These are phyloP conservation scores for Phytophthora ohioensis DNA, from an alignment of 352 stramenopile species.

Conservation along the genomic window DNA sequence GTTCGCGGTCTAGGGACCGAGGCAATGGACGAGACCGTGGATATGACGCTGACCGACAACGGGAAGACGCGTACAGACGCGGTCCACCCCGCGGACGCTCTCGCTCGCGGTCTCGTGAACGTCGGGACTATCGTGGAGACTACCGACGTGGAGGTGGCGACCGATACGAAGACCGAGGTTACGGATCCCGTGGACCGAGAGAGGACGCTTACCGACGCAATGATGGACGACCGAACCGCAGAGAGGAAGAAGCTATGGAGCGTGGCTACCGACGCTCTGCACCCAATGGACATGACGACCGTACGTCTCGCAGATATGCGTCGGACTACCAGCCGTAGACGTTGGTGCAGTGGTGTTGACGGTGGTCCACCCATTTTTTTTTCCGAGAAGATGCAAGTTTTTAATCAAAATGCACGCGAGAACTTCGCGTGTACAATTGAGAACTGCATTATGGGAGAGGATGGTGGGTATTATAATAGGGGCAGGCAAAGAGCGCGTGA, in stretches of 20 bases:
- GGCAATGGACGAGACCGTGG: constrained; percentile 27
- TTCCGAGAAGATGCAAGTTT: constrained; percentile 16
- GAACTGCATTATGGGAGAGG: not conserved
- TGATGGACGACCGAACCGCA: constrained; percentile 29
- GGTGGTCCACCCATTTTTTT: constrained; percentile 6
- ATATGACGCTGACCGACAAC: constrained; percentile 23
- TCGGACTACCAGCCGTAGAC: constrained; percentile 56
- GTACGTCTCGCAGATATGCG: constrained; percentile 57
- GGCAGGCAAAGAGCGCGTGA: not conserved
- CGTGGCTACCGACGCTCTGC: constrained; percentile 51
- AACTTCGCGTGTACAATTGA: not conserved
- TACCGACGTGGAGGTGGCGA: constrained; percentile 33
- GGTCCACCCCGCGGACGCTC: constrained; percentile 26
- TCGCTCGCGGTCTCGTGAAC: constrained; percentile 37
- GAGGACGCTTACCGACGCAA: constrained; percentile 29
- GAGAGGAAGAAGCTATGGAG: constrained; percentile 42
- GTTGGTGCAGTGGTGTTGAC: not conserved
- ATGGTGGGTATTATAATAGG: constrained; percentile 34
- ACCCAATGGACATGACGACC: constrained; percentile 63
- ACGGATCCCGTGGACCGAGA: constrained; percentile 32
- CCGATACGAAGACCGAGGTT: constrained; percentile 50
- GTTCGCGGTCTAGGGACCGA: constrained; percentile 38
- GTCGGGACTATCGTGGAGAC: constrained; percentile 33
- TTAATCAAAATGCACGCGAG: constrained; percentile 10
- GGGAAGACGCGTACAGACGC: constrained; percentile 31